Evolutionary conservation across 805 yeast genomes (phyloP).

Genomic region (Pichia membranifaciens): DNA sequence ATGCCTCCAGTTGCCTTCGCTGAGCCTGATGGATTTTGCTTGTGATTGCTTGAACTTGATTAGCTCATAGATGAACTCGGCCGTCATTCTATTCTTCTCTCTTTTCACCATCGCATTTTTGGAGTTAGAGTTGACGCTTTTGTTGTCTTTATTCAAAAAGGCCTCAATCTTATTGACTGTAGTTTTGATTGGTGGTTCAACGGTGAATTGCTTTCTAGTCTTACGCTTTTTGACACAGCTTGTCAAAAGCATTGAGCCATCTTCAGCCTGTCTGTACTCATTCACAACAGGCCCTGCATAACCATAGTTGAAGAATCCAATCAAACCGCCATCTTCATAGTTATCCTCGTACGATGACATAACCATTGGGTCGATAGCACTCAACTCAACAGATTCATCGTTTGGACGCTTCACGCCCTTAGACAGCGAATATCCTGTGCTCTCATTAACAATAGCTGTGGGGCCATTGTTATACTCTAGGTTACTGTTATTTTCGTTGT

Average conservation of each 20-base stretch:
- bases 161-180: constrained; percentile 18
- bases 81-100: constrained; percentile 23
- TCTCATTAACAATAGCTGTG: too few relatives aligned
- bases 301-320: constrained; percentile 12
- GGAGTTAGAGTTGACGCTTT: constrained; percentile 21
- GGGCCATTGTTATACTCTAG: neutral
- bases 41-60: constrained; percentile 18
- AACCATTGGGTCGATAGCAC: constrained; percentile 9
- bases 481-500: neutral
- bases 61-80: constrained; percentile 25
- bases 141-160: constrained; percentile 22
- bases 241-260: constrained; percentile 5
- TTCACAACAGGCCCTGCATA: constrained; percentile 5
- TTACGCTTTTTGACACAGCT: constrained; percentile 14
- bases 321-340: constrained; percentile 1
- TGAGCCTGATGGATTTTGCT: constrained; percentile 17
- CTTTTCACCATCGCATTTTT: constrained; percentile 21
- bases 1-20: constrained; percentile 24
- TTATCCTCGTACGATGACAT: constrained; percentile 9
- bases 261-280: constrained; percentile 4
- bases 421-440: neutral
- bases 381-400: constrained; percentile 7
- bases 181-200: constrained; percentile 19
- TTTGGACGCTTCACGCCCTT: constrained; percentile 6
- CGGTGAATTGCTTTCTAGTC: constrained; percentile 16